Percentiles rank a stretch among this genome's conserved stretches.
These are phyloP conservation scores for Megacollybia marginata DNA, from an alignment of 768 basidiomycete species.

Conservation along the genomic window DNA sequence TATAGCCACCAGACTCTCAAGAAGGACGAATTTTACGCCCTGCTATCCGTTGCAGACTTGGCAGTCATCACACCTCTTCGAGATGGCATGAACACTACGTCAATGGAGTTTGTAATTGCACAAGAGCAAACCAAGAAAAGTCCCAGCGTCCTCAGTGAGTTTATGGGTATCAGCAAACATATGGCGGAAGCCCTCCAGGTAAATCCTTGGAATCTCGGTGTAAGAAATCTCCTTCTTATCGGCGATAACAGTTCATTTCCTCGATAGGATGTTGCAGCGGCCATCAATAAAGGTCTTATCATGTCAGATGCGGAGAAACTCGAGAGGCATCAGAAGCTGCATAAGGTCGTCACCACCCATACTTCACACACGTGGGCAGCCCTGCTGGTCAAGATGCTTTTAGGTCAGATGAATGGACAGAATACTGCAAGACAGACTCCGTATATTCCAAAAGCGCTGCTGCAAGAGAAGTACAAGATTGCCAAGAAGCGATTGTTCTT, in stretches of 20 bases:
- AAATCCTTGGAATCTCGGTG: constrained; percentile 94
- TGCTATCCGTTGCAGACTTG: constrained; percentile 87
- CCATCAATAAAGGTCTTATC: constrained; percentile 80
- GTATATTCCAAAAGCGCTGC: constrained; percentile 56
- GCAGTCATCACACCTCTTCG: constrained; percentile 92
- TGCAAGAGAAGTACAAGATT: constrained; percentile 53
- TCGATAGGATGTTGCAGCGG: constrained; percentile 71
- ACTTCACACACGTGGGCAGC: constrained; percentile 96
- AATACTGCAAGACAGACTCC: constrained; percentile 82
- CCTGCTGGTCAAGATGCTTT: constrained; percentile 79
- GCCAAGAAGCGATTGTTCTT: constrained; percentile 84
- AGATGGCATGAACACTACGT: constrained; percentile 99
- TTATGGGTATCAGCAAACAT: constrained; percentile 93
- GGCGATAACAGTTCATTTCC: not conserved
- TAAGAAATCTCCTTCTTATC: constrained; percentile 25
- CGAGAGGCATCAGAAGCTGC: constrained; percentile 63
- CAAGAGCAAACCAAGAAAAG: constrained; percentile 79
- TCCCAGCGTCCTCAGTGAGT: constrained; percentile 90
- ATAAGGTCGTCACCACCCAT: constrained; percentile 84
- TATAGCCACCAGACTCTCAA: constrained; percentile 91
- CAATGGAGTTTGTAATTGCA: constrained; percentile 96
- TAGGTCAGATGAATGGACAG: constrained; percentile 72
- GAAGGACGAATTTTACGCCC: constrained; percentile 96
- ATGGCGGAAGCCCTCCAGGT: constrained; percentile 87
- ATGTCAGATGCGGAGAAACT: constrained; percentile 78